Evolutionary conservation across 768 basidiomycete genomes (phyloP), one percentile per base, ranked within the genome.

Genomic region (Termitomyces sp.): DNA sequence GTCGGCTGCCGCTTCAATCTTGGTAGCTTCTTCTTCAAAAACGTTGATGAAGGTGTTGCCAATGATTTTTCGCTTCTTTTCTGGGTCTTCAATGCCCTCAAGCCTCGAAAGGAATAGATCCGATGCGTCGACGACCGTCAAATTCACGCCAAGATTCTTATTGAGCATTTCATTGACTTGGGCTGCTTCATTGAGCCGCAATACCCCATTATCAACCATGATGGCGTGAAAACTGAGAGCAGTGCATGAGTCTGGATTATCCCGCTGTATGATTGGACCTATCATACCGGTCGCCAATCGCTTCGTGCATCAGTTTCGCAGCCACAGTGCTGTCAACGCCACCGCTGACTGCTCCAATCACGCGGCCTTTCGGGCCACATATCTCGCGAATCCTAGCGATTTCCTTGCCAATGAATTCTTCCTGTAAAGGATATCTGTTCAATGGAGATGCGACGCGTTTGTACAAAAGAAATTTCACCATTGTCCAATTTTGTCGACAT

Each of bases 271-370:
- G 15, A 5, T 37, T 17, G 7, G 43, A 28, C 14, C 17, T 6
- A 26, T 47, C 76, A 42, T 65, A 91, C 93, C 96, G 82, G 69
- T 98, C 93, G 28, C 97, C 97, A 64, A 99, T 98, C 26, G 97
- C 97, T 75, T 98, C 95, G 62, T 98, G 95, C 97, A 99, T 99
- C 58, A 99, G 79, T 72, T 98, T 98, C 42, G 97, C 97, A 4
- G 97, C 97, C 15, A 99, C 97, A 0, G 94, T 94, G 60, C 93
- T 96, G 68, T 98, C 97, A 46, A 99, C 97, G 47, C 97, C 97
- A 26, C 97, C 97, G 58, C 88, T 91, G 48, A 98, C 96, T 14
- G 97, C 97, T 51, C 97, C 97, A 54, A 99, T 98, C 49, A 99
- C 97, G 51, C 94, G 93, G 34, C 95, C 96, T 63, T 83, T 93